phyloP scores from a whole-genome alignment of 768 basidiomycete species.

The Phylloporus scabripes region DNA sequence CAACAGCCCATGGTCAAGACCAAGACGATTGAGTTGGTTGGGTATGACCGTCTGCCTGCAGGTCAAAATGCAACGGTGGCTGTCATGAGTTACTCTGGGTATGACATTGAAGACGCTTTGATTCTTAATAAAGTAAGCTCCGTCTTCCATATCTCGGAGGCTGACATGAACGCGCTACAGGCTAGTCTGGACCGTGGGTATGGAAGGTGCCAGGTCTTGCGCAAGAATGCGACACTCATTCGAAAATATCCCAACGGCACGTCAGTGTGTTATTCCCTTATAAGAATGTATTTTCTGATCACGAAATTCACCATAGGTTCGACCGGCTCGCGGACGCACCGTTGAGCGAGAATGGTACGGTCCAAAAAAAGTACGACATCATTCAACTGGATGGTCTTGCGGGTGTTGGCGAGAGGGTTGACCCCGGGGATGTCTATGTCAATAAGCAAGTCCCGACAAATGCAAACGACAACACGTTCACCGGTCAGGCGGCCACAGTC shows the following conservation, averaged over 20 bases:
- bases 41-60: conserved; percentile 94
- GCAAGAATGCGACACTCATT: conserved; percentile 91
- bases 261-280: conserved; percentile 46
- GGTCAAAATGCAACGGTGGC: conserved; percentile 98
- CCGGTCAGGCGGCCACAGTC: conserved; percentile 74
- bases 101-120: conserved; percentile 98
- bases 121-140: conserved; percentile 79
- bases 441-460: conserved; percentile 97
- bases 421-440: conserved; percentile 90
- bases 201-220: conserved; percentile 93
- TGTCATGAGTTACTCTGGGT: conserved; percentile 98
- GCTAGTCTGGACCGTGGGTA: conserved; percentile 97
- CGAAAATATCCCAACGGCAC: conserved; percentile 97
- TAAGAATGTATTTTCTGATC: conserved; percentile 7
- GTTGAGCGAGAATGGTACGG: conserved; percentile 71
- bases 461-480: conserved; percentile 87
- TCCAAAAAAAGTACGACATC: conserved; percentile 83
- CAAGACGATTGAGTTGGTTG: conserved; percentile 94
- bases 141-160: conserved; percentile 2
- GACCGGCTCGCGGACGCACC: conserved; percentile 95
- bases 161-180: conserved; percentile 33
- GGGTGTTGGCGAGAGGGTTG: conserved; percentile 90
- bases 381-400: conserved; percentile 91
- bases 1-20: conserved; percentile 99
- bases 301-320: conserved; percentile 43